These are phyloP conservation scores for Debaryomyces subglobosus DNA, from an alignment of 1,139 yeast species.

Conservation along the genomic window DNA sequence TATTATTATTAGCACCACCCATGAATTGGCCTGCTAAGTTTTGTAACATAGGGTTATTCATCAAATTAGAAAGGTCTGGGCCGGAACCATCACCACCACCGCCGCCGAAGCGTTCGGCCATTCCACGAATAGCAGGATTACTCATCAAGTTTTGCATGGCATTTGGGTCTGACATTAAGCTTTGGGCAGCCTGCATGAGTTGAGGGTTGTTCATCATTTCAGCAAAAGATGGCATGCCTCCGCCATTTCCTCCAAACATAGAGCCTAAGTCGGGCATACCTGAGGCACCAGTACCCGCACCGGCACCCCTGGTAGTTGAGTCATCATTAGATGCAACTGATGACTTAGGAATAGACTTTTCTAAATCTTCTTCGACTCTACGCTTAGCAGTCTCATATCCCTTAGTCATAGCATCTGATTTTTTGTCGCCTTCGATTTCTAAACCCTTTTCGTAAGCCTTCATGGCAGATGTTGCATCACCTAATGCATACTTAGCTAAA, in stretches of 20 bases:
- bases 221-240: constrained; percentile 58
- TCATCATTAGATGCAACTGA: constrained; percentile 28
- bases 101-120: constrained; percentile 71
- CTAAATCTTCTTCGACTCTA: constrained; percentile 76
- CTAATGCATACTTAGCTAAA: constrained; percentile 86
- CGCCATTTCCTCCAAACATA: constrained; percentile 59
- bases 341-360: constrained; percentile 41
- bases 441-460: constrained; percentile 89
- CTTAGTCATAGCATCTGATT: constrained; percentile 87
- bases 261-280: constrained; percentile 74
- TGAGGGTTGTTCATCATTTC: constrained; percentile 87
- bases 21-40: constrained; percentile 64
- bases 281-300: constrained; percentile 55
- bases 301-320: constrained; percentile 22
- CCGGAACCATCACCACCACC: constrained; percentile 55
- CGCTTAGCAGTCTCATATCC: constrained; percentile 93
- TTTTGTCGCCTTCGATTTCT: constrained; percentile 81
- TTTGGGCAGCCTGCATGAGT: constrained; percentile 90
- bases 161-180: constrained; percentile 87
- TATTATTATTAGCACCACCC: constrained; percentile 38
- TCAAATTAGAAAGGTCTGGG: constrained; percentile 64
- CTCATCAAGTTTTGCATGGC: constrained; percentile 77
- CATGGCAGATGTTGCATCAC: constrained; percentile 85
- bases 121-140: constrained; percentile 76
- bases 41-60: constrained; percentile 80